These are phyloP conservation scores for Mayamaea pseudoterrestris DNA, from an alignment of 108 stramenopile genomes.

Conservation along the genomic window DNA sequence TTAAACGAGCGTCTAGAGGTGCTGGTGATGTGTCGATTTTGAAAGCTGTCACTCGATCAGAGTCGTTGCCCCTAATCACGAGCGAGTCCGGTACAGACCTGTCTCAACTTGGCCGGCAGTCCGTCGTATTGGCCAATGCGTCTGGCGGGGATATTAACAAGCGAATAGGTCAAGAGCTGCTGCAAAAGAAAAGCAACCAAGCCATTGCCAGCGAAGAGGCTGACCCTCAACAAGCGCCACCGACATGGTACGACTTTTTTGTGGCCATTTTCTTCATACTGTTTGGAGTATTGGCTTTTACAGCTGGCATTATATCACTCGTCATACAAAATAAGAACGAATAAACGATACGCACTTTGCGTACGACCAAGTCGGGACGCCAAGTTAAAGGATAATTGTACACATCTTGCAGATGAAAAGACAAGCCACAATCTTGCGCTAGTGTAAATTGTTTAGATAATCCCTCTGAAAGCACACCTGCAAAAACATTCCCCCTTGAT, in stretches of 20 bases:
- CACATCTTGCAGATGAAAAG: no score
- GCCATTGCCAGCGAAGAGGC: slow-evolving; percentile 13
- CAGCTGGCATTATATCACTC: slow-evolving; percentile 52
- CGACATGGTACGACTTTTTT: slow-evolving; percentile 41
- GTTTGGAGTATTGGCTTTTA: slow-evolving; percentile 57
- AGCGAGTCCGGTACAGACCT: not conserved
- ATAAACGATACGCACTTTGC: no score
- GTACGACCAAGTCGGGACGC: no score
- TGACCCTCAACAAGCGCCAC: slow-evolving; percentile 42
- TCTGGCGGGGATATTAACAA: slow-evolving; percentile 14
- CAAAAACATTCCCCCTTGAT: no score
- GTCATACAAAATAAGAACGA: slow-evolving; percentile 1
- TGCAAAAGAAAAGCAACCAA: slow-evolving; percentile 11
- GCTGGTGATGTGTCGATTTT: not conserved
- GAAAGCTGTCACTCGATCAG: not conserved
- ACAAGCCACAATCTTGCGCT: no score
- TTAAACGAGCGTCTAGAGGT: no score
- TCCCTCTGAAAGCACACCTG: no score
- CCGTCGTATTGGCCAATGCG: not conserved
- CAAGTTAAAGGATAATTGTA: no score
- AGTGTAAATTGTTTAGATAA: no score
- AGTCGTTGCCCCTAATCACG: not conserved
- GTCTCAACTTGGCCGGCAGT: not conserved
- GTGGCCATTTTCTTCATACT: slow-evolving; percentile 53
- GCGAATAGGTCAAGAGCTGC: slow-evolving; percentile 16